Evolutionary conservation across 2,329 filamentous ascomycete genomes (phyloP).

Genomic region (Thermochaetoides dissita): DNA sequence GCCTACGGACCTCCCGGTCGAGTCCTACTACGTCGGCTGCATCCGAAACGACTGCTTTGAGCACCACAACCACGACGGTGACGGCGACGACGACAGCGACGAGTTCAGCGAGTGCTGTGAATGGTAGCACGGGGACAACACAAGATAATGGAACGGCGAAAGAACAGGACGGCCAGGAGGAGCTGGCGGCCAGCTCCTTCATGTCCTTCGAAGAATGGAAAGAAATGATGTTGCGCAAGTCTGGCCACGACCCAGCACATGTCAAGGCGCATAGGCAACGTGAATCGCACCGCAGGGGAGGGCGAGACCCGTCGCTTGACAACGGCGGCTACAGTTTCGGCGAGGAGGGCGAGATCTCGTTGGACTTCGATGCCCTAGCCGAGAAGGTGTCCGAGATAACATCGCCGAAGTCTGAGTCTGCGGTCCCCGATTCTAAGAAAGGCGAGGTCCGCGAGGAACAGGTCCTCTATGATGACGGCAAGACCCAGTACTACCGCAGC

Average conservation of each 20-base stretch:
- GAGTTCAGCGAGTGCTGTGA: too few relatives aligned
- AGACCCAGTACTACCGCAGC: slow-evolving; percentile 49
- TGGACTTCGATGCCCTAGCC: slow-evolving; percentile 38
- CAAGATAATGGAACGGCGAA: slow-evolving; percentile 21
- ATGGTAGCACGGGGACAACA: slow-evolving; percentile 11
- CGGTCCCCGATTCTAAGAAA: slow-evolving; percentile 15
- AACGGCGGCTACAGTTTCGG: slow-evolving; percentile 64
- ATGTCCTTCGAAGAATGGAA: slow-evolving; percentile 99
- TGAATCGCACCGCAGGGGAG: slow-evolving; percentile 28
- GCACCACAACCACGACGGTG: slow-evolving; percentile 5
- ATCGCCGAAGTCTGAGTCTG: slow-evolving; percentile 18
- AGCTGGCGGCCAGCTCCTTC: slow-evolving; percentile 53
- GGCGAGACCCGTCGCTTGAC: slow-evolving; percentile 38
- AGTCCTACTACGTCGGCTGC: slow-evolving; percentile 15
- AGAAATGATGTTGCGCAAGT: slow-evolving; percentile 74
- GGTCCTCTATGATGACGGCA: slow-evolving; percentile 32
- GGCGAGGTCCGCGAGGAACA: slow-evolving; percentile 24
- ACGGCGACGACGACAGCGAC: slow-evolving; percentile 4
- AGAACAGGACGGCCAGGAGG: slow-evolving; percentile 39
- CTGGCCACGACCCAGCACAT: slow-evolving; percentile 58
- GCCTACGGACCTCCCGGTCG: slow-evolving; percentile 50
- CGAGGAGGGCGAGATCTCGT: slow-evolving; percentile 71
- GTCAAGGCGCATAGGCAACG: slow-evolving; percentile 47
- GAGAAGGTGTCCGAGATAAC: slow-evolving; percentile 32
- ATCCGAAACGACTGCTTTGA: slow-evolving; percentile 6